phyloP scores from a whole-genome alignment of 805 yeast species.

The Scheffersomyces stipitis region DNA sequence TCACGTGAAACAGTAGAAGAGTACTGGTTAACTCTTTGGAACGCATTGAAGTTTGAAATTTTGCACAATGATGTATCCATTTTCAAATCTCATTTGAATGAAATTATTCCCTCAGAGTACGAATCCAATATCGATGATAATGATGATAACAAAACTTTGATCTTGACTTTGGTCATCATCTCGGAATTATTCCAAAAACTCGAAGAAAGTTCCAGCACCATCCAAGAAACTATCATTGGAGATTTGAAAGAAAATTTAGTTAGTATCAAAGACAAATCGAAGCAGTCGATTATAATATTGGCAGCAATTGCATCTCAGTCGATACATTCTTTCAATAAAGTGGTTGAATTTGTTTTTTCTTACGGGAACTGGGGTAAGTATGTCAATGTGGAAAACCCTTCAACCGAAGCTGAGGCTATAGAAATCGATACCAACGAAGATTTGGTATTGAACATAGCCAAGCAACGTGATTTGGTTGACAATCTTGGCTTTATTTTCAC shows the following conservation, averaged over 20 bases:
- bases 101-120: conserved; percentile 26
- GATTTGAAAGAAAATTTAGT: conserved; percentile 57
- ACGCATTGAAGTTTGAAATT: conserved; percentile 85
- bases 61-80: conserved; percentile 62
- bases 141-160: conserved; percentile 35
- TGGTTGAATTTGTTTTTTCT: conserved; percentile 36
- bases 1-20: conserved; percentile 47
- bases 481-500: conserved; percentile 58
- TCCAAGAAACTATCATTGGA: conserved; percentile 23
- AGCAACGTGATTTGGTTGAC: conserved; percentile 59
- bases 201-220: conserved; percentile 18
- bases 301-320: conserved; percentile 55
- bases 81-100: conserved; percentile 24
- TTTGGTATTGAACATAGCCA: conserved; percentile 45
- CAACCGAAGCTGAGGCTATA: conserved; percentile 8
- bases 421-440: conserved; percentile 17
- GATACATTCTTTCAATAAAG: conserved; percentile 43
- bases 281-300: conserved; percentile 63
- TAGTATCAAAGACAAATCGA: conserved; percentile 52
- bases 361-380: conserved; percentile 45
- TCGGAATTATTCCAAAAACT: conserved; percentile 43
- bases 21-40: conserved; percentile 79
- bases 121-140: conserved; percentile 26
- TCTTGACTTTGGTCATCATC: conserved; percentile 38
- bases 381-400: conserved; percentile 19